Base-by-base conservation (phyloP, 148 eudicot genomes). In the Amaranthus cruentus region DNA sequence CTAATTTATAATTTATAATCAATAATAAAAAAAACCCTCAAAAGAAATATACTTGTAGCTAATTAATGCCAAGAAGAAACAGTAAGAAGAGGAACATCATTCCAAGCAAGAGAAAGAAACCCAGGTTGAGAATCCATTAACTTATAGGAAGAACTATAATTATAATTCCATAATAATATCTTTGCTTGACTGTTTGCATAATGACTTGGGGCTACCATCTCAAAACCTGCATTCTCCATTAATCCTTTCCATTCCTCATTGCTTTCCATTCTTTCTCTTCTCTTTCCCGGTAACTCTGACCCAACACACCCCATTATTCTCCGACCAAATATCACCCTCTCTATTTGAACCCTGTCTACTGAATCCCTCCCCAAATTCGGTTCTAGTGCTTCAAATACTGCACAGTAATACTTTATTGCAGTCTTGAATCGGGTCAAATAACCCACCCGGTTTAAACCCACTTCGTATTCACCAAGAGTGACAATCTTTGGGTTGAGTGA, bases 381-480 rank as follows among this genome's bases (percentile, higher is more conserved):
- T 6, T 90, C 98, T 0, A 94, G 81, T 0, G 98, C 91, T 42
- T 94, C 96, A 12, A 91, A 91, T 3, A 94, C 44, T 0, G 98
- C 87, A 8, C 85, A 53, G 77, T 91, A 94, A 74, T 89, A 90
- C 9, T 57, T 79, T 5, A 94, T 56, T 0, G 97, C 93, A 38
- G 81, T 82, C 65, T 81, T 84, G 64, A 94, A 87, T 46, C 91
- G 90, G 72, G 69, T 58, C 21, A 79, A n/a, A 50, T 82, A 90
- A 11, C 82, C 87, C 2, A 69, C 89, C 81, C 85, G 84, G 70
- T 94, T 91, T 73, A 94, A 65, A 8, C 91, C 79, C 14, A 84
- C 90, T 46, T 94, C 98, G 79, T 91, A 88, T 69, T 94, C 98
- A 2, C 98, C 98, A 12, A 94, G 54, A 6, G 98, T 90, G 0